Evolutionary conservation across 2,329 filamentous ascomycete genomes (phyloP), one percentile per base, ranked within the genome.

Genomic region (Aureobasidium sp.): DNA sequence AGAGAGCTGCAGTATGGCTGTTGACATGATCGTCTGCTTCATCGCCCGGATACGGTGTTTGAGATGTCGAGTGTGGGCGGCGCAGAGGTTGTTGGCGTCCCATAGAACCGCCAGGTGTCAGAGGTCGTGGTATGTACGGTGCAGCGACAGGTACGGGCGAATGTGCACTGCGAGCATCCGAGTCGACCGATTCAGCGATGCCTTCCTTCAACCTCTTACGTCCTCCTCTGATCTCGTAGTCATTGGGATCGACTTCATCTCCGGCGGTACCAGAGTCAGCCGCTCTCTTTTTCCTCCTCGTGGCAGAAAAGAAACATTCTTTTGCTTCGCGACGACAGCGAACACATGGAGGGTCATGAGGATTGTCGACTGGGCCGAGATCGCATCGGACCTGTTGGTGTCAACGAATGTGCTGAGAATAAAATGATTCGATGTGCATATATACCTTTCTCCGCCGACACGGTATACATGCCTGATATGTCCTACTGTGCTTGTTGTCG

Each of bases 231-330:
- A 88, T 72, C 63, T 88, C 84, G 72, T 90, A 90, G 65, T 90
- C 87, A 67, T 72, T 73, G 16, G 71, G 69, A 16, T 78, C 76
- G 30, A 72, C 69, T 37, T 77, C 76, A 3, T 79, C 75, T 8
- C 69, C 66, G 34, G 75, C 76, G 9, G 78, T 77, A 11, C 72
- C 73, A 58, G 73, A 75, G 62, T 78, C 80, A 30, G 77, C 84
- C 52, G 82, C 82, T 81, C 94, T 95, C 72, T 91, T 86, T 85
- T 97, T 97, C 71, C 94, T 86, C 55, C 94, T 84, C 36, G 92
- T 97, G 25, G 91, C 90, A 65, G 91, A 96, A 79, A 99, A 99
- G 81, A 88, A 96, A 79, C 94, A 99, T 70, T 96, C 88, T 75
- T 97, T 97, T 78, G 88, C 91, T 79, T 99, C 94, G 67, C 94